Evolutionary conservation across 2,329 filamentous ascomycete species (phyloP).

Genomic region (Dactylellina sp.): DNA sequence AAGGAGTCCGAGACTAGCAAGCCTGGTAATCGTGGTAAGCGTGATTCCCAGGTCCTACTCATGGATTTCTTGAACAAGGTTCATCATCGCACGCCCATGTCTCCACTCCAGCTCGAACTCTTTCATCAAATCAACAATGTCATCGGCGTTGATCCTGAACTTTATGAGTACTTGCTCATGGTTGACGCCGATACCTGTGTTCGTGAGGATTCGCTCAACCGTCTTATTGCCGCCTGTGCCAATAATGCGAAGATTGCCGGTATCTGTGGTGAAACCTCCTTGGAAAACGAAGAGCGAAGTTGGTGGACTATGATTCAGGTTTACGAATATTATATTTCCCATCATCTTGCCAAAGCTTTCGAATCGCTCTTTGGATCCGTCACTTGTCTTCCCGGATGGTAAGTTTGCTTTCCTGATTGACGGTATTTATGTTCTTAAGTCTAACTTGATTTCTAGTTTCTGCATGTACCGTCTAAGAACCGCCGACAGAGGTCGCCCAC

Average conservation of each 20-base stretch:
- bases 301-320: slow-evolving; percentile 99
- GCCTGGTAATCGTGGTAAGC: slow-evolving; percentile 97
- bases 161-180: slow-evolving; percentile 98
- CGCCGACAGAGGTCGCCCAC: slow-evolving; percentile 89
- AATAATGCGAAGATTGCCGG: slow-evolving; percentile 96
- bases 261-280: slow-evolving; percentile 95
- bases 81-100: slow-evolving; percentile 93
- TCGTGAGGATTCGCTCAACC: slow-evolving; percentile 88
- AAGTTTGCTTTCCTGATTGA: slow-evolving; percentile 67
- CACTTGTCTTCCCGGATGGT: slow-evolving; percentile 99
- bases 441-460: slow-evolving; percentile 76
- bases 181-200: slow-evolving; percentile 98
- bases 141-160: slow-evolving; percentile 94
- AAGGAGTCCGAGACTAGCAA: slow-evolving; percentile 97
- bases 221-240: slow-evolving; percentile 89
- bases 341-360: slow-evolving; percentile 95
- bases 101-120: slow-evolving; percentile 94
- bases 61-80: slow-evolving; percentile 99
- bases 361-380: slow-evolving; percentile 98
- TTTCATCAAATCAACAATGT: slow-evolving; percentile 99
- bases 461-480: slow-evolving; percentile 98
- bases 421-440: too few species aligned
- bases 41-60: slow-evolving; percentile 93
- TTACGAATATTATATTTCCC: slow-evolving; percentile 99
- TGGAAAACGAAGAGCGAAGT: slow-evolving; percentile 92